Percentiles rank a stretch among this genome's conserved stretches.
Evolutionary conservation across 805 yeast species (phyloP).

Genomic region (Lipomyces oligophaga): DNA sequence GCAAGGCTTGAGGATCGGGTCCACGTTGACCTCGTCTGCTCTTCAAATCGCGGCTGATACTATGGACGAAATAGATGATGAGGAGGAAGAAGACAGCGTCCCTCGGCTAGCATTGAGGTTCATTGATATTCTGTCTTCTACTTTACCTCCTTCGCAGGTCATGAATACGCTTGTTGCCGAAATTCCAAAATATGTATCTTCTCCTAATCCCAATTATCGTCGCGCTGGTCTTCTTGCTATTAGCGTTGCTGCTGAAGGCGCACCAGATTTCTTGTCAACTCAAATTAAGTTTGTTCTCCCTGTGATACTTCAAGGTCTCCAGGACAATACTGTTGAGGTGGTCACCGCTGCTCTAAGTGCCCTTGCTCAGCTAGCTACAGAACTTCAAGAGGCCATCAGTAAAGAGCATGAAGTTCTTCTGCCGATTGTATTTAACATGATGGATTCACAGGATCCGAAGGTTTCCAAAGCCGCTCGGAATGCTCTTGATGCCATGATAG

Average conservation of each 20-base stretch:
- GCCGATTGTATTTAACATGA: constrained; percentile 80
- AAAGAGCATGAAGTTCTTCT: constrained; percentile 76
- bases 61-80: constrained; percentile 75
- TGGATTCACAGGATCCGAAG: constrained; percentile 74
- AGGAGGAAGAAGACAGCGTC: constrained; percentile 86
- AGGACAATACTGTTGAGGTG: constrained; percentile 70
- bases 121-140: constrained; percentile 70
- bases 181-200: constrained; percentile 40
- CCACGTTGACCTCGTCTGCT: constrained; percentile 68
- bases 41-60: constrained; percentile 73
- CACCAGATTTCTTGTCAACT: constrained; percentile 84
- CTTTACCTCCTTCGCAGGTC: constrained; percentile 90
- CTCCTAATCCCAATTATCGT: constrained; percentile 70
- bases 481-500: constrained; percentile 88
- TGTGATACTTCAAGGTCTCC: constrained; percentile 68
- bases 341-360: constrained; percentile 83
- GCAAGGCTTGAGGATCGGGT: constrained; percentile 77
- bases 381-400: constrained; percentile 80
- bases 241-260: constrained; percentile 82
- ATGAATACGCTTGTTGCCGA: constrained; percentile 66
- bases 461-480: constrained; percentile 87
- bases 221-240: constrained; percentile 82
- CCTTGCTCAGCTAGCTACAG: constrained; percentile 70
- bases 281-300: constrained; percentile 73
- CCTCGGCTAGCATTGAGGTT: constrained; percentile 73